Base-by-base conservation (phyloP, 345 rosid genomes). In the Lepidium africanum region DNA sequence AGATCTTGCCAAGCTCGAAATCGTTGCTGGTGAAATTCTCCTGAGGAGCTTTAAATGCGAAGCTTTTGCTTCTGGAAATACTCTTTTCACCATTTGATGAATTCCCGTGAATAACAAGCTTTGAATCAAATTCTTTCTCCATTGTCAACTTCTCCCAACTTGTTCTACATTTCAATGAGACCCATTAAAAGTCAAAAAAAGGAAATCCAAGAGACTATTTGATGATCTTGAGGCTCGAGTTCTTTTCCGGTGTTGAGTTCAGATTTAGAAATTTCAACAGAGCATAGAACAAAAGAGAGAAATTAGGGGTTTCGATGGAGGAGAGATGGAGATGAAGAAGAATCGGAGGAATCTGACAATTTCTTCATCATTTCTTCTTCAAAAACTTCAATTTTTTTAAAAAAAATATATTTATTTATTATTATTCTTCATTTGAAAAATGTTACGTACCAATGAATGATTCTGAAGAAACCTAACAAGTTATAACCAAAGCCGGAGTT, bases 1-100 rank as follows among this genome's bases (percentile, higher is more conserved):
- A 91, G 91, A 91, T 94, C 92, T 91, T 94, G 76, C 93, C 99
- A 46, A 91, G 83, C 73, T 94, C 99, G 76, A 91, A 94, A 84
- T 94, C 92, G 63, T 89, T 85, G 57, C 84, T 81, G 14, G 80
- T 73, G 77, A 89, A 94, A 84, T 79, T 87, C 79, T 87, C 99
- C 81, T 91, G 97, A n/a, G 97, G 99, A 73, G 97, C 97, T 70
- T 92, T 91, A 66, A 95, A 95, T 1, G 96, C 84, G 77, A 89
- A 95, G 85, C 91, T 95, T 68, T 87, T 95, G 74, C 74, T 75
- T 70, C 75, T 70, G 9, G 75, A 70, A 3, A 76, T 58, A 17
- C 7, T 21, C 9, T 42, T 32, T 41, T 8, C 59, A 21, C 53
- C 65, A 32, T 56, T 54, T 2, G 83, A 67, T 16, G 79, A 54